Base-by-base conservation (phyloP, 2,329 filamentous ascomycete species). In the Fusarium marasasianum region DNA sequence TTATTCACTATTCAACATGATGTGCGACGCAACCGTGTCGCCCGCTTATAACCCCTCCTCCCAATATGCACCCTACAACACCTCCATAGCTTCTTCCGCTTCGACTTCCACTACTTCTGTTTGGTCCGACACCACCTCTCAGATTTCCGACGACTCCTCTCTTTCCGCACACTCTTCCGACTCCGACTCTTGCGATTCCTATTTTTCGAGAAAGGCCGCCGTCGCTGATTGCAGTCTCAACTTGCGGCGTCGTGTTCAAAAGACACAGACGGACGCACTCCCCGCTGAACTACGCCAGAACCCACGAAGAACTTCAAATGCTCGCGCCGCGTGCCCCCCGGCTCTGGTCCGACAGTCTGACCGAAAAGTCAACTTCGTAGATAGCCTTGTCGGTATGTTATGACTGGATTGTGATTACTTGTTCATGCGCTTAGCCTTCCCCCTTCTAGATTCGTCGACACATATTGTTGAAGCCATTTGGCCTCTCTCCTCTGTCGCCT, bases 391-490 rank as follows among this genome's bases (percentile, higher is more conserved):
- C 87, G 96, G 96, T 98, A 94, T 94, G 96, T 88, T 82, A 78
- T 81, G 72, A 74, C 76, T 73, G 74, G 74, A 65, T 69, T 58
- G 48, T 58, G 35, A 63, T 26, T 44, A 43, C n/a, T 47, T 69
- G 70, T 74, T 61, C 73, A 50, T 68, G 55, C 79, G 71, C 82
- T 83, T 80, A 84, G 83, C 81, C 72, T 76, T 78, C 35, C 47
- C 56, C 54, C 55, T 69, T 73, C 62, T 88, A 98, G 96, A 98
- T 90, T 97, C 96, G 78, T 96, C 96, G 60, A 96, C 96, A 62
- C 94, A 98, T 83, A 97, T 98, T 83, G 95, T 99, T 56, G 95
- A 98, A 86, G 94, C 93, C 61, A 98, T 99, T 79, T 99, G 96
- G 96, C 95, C 96, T 51, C 88, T 96, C 48, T 97, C 96, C 62